Percentiles rank a stretch among this genome's conserved stretches.
Evolutionary conservation across 1,284 basidiomycete genomes (phyloP).

Genomic region (Pyrrhoderma noxium): DNA sequence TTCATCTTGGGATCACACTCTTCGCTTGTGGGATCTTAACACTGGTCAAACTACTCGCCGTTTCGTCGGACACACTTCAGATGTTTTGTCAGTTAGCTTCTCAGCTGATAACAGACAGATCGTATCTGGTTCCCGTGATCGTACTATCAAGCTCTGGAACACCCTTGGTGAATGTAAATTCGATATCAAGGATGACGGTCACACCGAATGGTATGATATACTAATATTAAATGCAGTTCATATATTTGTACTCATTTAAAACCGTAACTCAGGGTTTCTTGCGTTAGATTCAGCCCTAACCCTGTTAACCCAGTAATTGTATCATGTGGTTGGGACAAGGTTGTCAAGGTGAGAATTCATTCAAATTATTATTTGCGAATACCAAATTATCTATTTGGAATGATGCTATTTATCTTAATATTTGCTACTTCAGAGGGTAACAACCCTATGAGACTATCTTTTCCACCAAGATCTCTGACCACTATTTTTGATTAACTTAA

Average conservation of each 20-base stretch:
- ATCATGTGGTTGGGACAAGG: slow-evolving; percentile 99
- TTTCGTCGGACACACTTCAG: slow-evolving; percentile 97
- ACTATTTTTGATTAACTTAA: slow-evolving; percentile 2
- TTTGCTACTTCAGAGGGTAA: slow-evolving; percentile 82
- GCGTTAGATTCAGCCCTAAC: slow-evolving; percentile 99
- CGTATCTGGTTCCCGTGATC: slow-evolving; percentile 96
- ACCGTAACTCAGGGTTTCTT: slow-evolving; percentile 74
- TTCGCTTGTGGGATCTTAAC: slow-evolving; percentile 99
- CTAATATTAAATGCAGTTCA: neutral
- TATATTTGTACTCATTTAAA: neutral
- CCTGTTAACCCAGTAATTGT: slow-evolving; percentile 98
- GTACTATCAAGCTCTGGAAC: slow-evolving; percentile 99
- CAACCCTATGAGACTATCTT: slow-evolving; percentile 58
- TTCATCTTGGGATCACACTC: slow-evolving; percentile 99
- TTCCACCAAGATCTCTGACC: slow-evolving; percentile 77
- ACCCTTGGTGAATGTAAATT: slow-evolving; percentile 99
- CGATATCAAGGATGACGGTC: slow-evolving; percentile 98
- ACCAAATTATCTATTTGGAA: slow-evolving; percentile 25
- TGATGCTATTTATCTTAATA: slow-evolving; percentile 51
- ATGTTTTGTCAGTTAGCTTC: slow-evolving; percentile 97
- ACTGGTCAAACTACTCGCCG: slow-evolving; percentile 90
- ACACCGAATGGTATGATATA: slow-evolving; percentile 77
- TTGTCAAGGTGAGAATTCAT: slow-evolving; percentile 83
- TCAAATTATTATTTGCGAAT: slow-evolving; percentile 13
- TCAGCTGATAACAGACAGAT: slow-evolving; percentile 98